Conservation (phyloP, 257 asterid genomes). For the Forsythia suspensa region DNA sequence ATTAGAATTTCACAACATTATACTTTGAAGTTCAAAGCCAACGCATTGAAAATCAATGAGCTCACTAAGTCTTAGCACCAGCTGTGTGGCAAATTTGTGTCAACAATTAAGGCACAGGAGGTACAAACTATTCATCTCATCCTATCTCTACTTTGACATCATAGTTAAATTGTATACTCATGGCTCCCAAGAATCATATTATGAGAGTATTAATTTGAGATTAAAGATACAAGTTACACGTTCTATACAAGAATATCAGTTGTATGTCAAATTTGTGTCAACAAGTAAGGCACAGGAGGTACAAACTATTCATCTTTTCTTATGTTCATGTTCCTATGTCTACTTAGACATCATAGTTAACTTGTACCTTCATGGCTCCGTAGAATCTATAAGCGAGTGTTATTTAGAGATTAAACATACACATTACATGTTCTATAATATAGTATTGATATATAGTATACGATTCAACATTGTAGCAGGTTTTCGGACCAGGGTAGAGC, state of each 20-base stretch:
- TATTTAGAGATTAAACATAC: too few relatives aligned
- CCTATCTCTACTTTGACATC: neutral
- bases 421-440: neutral
- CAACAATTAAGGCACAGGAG: neutral
- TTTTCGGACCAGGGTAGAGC: neutral
- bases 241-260: neutral
- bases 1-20: too few relatives aligned
- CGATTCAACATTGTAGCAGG: neutral
- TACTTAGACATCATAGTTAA: neutral
- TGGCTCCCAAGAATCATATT: neutral
- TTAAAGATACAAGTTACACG: neutral
- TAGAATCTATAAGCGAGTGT: too few relatives aligned
- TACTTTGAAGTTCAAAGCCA: neutral
- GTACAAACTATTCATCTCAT: neutral
- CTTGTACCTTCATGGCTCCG: too few relatives aligned
- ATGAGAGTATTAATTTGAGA: neutral
- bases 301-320: neutral
- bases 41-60: too few relatives aligned
- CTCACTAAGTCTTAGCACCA: neutral
- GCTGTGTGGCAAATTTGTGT: neutral
- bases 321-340: neutral
- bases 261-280: neutral
- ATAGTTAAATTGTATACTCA: neutral
- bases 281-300: neutral
- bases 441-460: neutral